These are phyloP conservation scores for Chrysoporthe puriensis DNA, from an alignment of 2,329 filamentous ascomycete genomes.

Conservation along the genomic window DNA sequence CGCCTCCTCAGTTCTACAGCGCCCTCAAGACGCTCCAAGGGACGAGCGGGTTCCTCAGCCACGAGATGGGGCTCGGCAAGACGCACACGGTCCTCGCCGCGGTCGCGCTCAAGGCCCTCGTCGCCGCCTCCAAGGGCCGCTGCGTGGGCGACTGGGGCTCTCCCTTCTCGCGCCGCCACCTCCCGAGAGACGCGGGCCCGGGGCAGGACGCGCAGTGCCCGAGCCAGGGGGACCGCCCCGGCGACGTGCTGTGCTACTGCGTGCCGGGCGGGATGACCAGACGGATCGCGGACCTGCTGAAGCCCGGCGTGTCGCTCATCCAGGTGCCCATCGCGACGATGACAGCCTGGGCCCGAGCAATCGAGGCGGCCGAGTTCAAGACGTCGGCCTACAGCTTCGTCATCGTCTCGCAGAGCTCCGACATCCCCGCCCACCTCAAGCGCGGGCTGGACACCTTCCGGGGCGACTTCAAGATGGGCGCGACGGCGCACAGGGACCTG, in stretches of 20 bases:
- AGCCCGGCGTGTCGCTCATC: background rate
- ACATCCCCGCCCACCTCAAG: background rate
- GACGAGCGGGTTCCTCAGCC: background rate
- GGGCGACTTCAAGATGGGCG: constrained; percentile 2
- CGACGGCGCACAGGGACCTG: no score
- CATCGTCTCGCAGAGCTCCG: background rate
- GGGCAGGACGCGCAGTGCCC: background rate
- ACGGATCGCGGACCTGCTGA: background rate
- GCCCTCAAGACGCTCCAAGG: background rate
- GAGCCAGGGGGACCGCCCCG: constrained; percentile 1
- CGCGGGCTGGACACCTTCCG: background rate
- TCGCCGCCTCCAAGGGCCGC: background rate
- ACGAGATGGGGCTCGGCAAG: constrained; percentile 4
- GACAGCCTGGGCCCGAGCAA: background rate
- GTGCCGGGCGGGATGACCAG: background rate
- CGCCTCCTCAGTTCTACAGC: constrained; percentile 7
- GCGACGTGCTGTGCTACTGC: background rate
- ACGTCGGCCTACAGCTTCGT: constrained; percentile 3
- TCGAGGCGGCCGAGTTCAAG: background rate
- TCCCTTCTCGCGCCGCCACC: background rate
- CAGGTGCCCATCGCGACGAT: background rate
- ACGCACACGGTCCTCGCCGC: background rate
- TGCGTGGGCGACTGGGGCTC: background rate
- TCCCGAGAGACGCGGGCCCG: background rate
- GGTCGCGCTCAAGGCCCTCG: background rate